phyloP scores from a whole-genome alignment of 371 early-diverging fungal genomes.

The Mortierella sp. region DNA sequence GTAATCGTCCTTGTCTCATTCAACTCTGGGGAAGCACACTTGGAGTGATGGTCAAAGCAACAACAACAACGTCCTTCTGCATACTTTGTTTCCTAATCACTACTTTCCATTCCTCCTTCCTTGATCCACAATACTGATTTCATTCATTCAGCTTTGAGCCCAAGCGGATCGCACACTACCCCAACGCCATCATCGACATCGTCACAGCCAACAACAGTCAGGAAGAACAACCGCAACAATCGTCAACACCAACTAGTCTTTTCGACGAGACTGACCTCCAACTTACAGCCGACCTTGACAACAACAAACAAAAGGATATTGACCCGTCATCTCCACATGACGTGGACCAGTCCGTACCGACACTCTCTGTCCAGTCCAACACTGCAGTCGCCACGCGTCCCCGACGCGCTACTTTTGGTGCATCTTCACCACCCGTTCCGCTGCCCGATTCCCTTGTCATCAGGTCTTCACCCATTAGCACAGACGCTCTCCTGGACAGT shows the following conservation, averaged over 20 bases:
- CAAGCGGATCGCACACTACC: conserved; percentile 7
- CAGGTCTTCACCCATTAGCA: background rate
- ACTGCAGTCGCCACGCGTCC: background rate
- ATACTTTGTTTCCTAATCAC: background rate
- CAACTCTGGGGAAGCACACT: background rate
- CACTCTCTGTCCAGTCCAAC: conserved; percentile 1
- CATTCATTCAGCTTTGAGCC: background rate
- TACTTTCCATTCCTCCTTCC: background rate
- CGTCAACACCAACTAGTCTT: background rate
- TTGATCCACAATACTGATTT: background rate
- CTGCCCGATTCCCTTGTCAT: background rate
- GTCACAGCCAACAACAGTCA: background rate
- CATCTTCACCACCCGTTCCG: background rate
- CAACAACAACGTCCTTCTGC: background rate
- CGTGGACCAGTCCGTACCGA: background rate
- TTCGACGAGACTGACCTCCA: background rate
- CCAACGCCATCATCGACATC: conserved; percentile 8
- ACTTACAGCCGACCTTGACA: background rate
- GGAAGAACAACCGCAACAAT: background rate
- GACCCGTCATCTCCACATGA: background rate
- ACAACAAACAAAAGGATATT: background rate
- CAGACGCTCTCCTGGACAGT: background rate
- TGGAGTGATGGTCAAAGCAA: background rate
- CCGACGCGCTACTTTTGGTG: conserved; percentile 6
- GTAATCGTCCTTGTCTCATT: background rate